Conservation (phyloP, 768 basidiomycete species). For the Tylopilus felleus region DNA sequence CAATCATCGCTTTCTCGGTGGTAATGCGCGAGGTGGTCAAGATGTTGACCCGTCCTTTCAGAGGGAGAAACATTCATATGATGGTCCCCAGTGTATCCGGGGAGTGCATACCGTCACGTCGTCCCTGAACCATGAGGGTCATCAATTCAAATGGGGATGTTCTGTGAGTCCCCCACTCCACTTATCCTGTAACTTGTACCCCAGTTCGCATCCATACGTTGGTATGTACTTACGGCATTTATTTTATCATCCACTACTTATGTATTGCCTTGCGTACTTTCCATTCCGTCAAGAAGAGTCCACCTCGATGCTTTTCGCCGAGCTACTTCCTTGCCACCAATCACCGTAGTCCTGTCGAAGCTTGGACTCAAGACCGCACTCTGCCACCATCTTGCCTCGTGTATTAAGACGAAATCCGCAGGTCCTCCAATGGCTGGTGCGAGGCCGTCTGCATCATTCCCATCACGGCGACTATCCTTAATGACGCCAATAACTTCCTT, state of each 20-base stretch:
- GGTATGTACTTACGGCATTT: background rate
- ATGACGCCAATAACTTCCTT: conserved; percentile 45
- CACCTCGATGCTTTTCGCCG: conserved; percentile 16
- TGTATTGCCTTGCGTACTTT: background rate
- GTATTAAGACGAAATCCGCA: conserved; percentile 60
- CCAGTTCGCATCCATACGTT: background rate
- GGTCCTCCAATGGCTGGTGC: conserved; percentile 39
- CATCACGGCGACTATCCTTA: conserved; percentile 7
- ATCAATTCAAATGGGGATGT: background rate
- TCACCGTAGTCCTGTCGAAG: conserved; percentile 23
- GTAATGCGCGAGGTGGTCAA: background rate
- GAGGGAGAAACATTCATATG: background rate
- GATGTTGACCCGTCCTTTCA: background rate
- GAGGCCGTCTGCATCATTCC: conserved; percentile 21
- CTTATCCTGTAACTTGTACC: background rate
- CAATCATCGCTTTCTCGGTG: background rate
- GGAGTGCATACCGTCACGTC: background rate
- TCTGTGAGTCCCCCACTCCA: background rate
- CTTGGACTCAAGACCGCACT: conserved; percentile 48
- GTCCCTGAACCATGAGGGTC: conserved; percentile 12
- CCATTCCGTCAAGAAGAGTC: conserved; percentile 15
- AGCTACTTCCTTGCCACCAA: conserved; percentile 15
- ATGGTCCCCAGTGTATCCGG: background rate
- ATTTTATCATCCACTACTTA: background rate
- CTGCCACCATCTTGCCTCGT: conserved; percentile 42